Evolutionary conservation across 768 basidiomycete species (phyloP).

Genomic region (Coprinopsis strossmayeri): DNA sequence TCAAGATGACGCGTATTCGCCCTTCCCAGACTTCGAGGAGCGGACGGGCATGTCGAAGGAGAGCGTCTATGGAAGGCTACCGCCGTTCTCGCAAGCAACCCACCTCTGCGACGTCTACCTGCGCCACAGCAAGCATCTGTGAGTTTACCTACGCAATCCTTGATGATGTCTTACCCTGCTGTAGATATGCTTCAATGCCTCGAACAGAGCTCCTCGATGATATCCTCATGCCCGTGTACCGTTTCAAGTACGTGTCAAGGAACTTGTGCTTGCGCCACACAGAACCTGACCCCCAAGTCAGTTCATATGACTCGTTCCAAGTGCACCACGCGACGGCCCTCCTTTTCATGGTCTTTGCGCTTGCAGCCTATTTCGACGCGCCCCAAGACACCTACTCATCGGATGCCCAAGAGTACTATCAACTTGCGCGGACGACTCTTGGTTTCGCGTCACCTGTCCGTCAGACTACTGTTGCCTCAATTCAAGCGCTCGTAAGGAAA

Average conservation of each 20-base stretch:
- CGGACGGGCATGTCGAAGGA: background rate
- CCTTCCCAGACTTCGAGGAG: conserved; percentile 23
- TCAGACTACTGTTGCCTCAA: conserved; percentile 46
- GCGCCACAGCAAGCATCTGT: conserved; percentile 56
- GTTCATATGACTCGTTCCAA: conserved; percentile 31
- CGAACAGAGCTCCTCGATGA: conserved; percentile 52
- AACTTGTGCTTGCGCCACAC: no score
- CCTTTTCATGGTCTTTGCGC: conserved; percentile 59
- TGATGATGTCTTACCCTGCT: background rate
- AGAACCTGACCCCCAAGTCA: no score
- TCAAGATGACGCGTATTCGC: conserved; percentile 18
- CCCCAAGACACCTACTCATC: conserved; percentile 40
- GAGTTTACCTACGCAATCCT: conserved; percentile 16
- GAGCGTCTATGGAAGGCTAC: conserved; percentile 42
- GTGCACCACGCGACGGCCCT: conserved; percentile 53
- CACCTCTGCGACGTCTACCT: conserved; percentile 60
- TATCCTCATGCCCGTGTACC: conserved; percentile 48
- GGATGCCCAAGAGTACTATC: conserved; percentile 60
- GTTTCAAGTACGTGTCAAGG: conserved; percentile 41
- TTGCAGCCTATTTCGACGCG: conserved; percentile 53
- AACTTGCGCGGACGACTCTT: conserved; percentile 49
- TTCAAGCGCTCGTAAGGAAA: conserved; percentile 50
- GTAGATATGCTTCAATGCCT: conserved; percentile 49
- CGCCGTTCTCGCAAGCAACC: conserved; percentile 52
- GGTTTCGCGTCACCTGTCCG: conserved; percentile 38